phyloP scores from a whole-genome alignment of 2,329 filamentous ascomycete genomes.

The Neopestalotiopsis sp. region DNA sequence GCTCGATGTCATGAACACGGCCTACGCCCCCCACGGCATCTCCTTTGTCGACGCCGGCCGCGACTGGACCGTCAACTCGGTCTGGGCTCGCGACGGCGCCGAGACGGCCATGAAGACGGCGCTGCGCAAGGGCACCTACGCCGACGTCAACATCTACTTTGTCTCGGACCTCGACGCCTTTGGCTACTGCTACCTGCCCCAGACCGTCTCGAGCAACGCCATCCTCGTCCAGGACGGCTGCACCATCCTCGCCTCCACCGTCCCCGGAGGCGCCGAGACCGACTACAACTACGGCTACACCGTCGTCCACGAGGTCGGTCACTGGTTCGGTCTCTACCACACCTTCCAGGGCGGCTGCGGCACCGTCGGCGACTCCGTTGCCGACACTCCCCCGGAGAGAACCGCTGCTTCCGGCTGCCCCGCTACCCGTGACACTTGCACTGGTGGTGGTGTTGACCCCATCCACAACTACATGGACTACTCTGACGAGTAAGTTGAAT shows the following conservation, averaged over 20 bases:
- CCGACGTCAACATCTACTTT: constrained; percentile 55
- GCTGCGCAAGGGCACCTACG: constrained; percentile 52
- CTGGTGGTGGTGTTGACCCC: constrained; percentile 36
- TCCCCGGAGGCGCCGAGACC: constrained; percentile 42
- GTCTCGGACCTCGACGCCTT: constrained; percentile 42
- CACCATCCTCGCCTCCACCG: constrained; percentile 41
- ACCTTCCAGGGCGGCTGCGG: constrained; percentile 50
- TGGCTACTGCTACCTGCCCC: constrained; percentile 55
- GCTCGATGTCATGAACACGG: constrained; percentile 50
- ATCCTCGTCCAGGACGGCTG: constrained; percentile 48
- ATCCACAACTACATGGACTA: constrained; percentile 45
- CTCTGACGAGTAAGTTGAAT: constrained; percentile 45
- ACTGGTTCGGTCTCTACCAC: constrained; percentile 56
- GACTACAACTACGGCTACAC: constrained; percentile 31
- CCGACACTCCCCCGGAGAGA: constrained; percentile 47
- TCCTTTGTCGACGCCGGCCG: constrained; percentile 49
- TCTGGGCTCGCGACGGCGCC: constrained; percentile 49
- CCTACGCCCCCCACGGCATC: constrained; percentile 49
- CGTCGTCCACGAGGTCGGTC: constrained; percentile 49
- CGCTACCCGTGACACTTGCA: constrained; percentile 38
- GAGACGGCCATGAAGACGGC: constrained; percentile 50
- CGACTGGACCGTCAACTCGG: constrained; percentile 51
- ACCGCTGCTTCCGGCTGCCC: constrained; percentile 44
- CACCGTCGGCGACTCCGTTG: constrained; percentile 44
- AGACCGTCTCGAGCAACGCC: constrained; percentile 37